Evolutionary conservation across 805 yeast species (phyloP).

Genomic region (Komagataella kurtzmanii): DNA sequence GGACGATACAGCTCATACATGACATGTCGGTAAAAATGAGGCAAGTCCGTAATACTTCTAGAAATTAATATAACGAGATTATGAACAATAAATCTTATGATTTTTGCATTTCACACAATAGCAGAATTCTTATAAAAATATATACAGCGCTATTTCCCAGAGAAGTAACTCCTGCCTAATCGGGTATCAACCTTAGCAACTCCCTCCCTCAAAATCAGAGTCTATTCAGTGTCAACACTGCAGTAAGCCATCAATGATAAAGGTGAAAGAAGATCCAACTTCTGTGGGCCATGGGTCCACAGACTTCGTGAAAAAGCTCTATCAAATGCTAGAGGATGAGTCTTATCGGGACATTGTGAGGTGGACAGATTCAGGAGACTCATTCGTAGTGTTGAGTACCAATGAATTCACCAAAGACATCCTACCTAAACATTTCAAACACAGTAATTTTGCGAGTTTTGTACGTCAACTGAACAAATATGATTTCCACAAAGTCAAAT

Average conservation of each 20-base stretch:
- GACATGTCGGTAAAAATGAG: background rate
- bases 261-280: background rate
- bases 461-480: constrained; percentile 93
- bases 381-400: constrained; percentile 81
- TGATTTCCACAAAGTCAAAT: constrained; percentile 92
- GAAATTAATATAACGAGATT: background rate
- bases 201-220: background rate
- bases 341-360: constrained; percentile 62
- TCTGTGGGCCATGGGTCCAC: constrained; percentile 32
- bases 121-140: background rate
- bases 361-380: constrained; percentile 80
- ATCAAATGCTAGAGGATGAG: constrained; percentile 75
- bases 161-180: background rate
- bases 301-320: constrained; percentile 69
- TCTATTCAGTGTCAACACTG: background rate
- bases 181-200: background rate
- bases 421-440: constrained; percentile 87
- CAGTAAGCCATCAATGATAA: background rate
- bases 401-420: constrained; percentile 82
- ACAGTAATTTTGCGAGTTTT: constrained; percentile 86
- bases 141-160: background rate
- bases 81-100: background rate
- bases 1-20: background rate
- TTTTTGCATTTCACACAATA: background rate
- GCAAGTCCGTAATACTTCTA: background rate